These are phyloP conservation scores for Graphiopsis chlorocephala DNA, from an alignment of 2,329 filamentous ascomycete genomes.

Conservation along the genomic window DNA sequence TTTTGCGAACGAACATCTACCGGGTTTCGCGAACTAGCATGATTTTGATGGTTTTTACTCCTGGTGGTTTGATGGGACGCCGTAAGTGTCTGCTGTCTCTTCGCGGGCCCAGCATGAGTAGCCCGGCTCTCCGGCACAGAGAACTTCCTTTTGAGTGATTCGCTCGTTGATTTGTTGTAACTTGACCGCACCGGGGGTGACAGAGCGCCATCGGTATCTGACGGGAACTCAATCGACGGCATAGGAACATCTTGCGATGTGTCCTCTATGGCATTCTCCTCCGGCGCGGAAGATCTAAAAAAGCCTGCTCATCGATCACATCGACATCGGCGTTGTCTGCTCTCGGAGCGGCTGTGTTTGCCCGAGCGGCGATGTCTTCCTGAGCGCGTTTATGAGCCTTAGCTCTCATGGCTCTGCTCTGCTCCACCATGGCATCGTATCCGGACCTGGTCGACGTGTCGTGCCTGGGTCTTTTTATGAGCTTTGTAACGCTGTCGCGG, in stretches of 20 bases:
- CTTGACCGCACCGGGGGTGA: constrained; percentile 1
- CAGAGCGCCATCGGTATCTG: not conserved
- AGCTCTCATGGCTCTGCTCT: not conserved
- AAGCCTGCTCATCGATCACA: not conserved
- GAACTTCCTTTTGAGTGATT: not conserved
- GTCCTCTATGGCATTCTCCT: constrained; percentile 2
- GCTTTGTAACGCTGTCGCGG: not conserved
- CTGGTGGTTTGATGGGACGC: not conserved
- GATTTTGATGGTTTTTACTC: not conserved
- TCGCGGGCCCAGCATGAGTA: not conserved
- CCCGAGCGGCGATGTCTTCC: not conserved
- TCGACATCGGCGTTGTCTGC: not conserved
- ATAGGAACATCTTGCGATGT: not conserved
- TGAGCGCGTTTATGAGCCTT: not conserved
- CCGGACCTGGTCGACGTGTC: not conserved
- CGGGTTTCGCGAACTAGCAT: not conserved
- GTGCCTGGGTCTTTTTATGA: not conserved
- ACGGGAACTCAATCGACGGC: constrained; percentile 6
- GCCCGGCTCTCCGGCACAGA: not conserved
- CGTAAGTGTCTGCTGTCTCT: not conserved
- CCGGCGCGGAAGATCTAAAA: constrained; percentile 14
- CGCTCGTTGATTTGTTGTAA: not conserved
- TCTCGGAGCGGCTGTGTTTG: not conserved
- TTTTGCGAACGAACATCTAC: not conserved
- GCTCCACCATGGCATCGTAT: not conserved